These are phyloP conservation scores for Amylostereum areolatum DNA, from an alignment of 1,284 basidiomycete genomes.

Conservation along the genomic window DNA sequence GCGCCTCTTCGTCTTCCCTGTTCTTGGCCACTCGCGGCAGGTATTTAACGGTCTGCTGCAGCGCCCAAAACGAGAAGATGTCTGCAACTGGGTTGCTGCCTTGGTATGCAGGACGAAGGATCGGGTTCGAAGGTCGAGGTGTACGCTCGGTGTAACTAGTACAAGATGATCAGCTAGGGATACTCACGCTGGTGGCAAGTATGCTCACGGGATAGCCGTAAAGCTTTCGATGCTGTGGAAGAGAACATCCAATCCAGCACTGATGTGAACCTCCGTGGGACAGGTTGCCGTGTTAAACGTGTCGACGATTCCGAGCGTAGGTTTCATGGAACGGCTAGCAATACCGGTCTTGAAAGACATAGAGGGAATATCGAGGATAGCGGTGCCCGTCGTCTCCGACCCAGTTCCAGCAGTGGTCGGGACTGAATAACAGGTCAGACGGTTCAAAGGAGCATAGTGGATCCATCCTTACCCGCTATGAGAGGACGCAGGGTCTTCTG, in stretches of 20 bases:
- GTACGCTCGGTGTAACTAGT: constrained; percentile 79
- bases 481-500: constrained; percentile 73
- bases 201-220: constrained; percentile 76
- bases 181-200: constrained; percentile 6
- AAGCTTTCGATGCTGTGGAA: constrained; percentile 95
- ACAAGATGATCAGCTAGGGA: background rate
- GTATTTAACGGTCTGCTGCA: constrained; percentile 87
- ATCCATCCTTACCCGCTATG: constrained; percentile 57
- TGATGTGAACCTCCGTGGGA: constrained; percentile 79
- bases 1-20: constrained; percentile 75
- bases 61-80: constrained; percentile 94
- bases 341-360: constrained; percentile 95
- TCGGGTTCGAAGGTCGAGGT: constrained; percentile 87
- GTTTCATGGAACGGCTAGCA: constrained; percentile 87
- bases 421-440: constrained; percentile 33
- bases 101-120: constrained; percentile 90
- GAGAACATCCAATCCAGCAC: constrained; percentile 87
- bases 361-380: constrained; percentile 90
- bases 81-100: constrained; percentile 95
- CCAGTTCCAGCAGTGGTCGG: constrained; percentile 98
- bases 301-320: constrained; percentile 82
- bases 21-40: constrained; percentile 86
- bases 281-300: constrained; percentile 65
- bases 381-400: constrained; percentile 96
- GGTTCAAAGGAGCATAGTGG: background rate